Evolutionary conservation across 75 land plant species (phyloP), one percentile per base, ranked within the genome.

Genomic region (Picea glauca): DNA sequence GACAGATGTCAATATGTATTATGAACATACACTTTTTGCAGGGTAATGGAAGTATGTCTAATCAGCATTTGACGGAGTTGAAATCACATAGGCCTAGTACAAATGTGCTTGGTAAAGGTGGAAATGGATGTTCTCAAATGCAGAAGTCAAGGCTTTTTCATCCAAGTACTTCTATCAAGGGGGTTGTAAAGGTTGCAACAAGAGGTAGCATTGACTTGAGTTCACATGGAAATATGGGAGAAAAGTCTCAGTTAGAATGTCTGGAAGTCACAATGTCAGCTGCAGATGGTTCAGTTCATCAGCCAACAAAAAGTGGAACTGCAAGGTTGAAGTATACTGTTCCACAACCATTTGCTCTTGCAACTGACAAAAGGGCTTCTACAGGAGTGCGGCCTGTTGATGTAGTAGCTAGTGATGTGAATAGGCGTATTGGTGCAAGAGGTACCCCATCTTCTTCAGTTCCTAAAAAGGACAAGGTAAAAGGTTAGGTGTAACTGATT

Each of bases 341-440:
- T 62, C 88, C 96, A 17, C 90, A 87, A 79, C 96, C 95, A 38
- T 92, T 94, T 83, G 79, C 91, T 77, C 81, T 92, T 23, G 94
- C 95, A 73, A 94, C 95, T 75, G 96, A 94, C 60, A 92, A 88
- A 80, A 85, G 91, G 46, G 89, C 90, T 78, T 86, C 92, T 18
- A 58, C 67, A 81, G 91, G 87, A 56, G 78, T 81, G 63, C 87
- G 82, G 9, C 85, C 91, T 58, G 60, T 58, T 18, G 79, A 65
- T 14, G 62, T 68, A 80, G 80, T 77, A 65, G 35, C 20, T 12
- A 43, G 30, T 75, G 76, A 60, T 82, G 70, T 40, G 26, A 20
- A 43, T 8, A 43, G 0, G 56, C n/a, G 13, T 70, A 35, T 46
- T 21, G 9, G 50, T 43, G 74, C 74, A 20, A 43, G 54, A 70